These are phyloP conservation scores for Bruguiera hainesii DNA, from an alignment of 441 rosid genomes.

Conservation along the genomic window DNA sequence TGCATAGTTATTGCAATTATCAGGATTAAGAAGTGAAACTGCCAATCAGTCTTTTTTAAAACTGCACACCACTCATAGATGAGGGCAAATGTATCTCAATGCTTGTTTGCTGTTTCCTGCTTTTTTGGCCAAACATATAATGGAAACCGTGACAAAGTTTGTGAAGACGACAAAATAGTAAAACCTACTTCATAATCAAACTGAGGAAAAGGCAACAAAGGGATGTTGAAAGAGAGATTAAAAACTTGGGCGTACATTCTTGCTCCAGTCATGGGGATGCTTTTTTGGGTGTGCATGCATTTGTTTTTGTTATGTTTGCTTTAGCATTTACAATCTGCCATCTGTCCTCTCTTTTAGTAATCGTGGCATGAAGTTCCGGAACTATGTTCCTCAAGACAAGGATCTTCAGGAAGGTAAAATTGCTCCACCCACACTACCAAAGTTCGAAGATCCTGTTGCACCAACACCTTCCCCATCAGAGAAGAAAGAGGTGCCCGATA, in stretches of 20 bases:
- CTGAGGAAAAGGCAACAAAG: no score
- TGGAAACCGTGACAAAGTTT: no score
- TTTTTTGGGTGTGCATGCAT: background rate
- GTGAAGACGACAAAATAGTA: no score
- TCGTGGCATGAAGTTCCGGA: conserved; percentile 73
- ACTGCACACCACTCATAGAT: background rate
- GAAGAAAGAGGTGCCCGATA: conserved; percentile 56
- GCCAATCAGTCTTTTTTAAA: background rate
- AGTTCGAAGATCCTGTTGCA: conserved; percentile 82
- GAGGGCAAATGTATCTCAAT: no score
- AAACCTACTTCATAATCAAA: no score
- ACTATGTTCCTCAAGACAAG: conserved; percentile 89
- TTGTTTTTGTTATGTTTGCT: background rate
- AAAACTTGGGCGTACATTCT: background rate
- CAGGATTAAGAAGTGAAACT: background rate
- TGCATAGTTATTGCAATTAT: no score
- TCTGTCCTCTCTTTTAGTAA: conserved; percentile 1
- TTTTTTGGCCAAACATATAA: no score
- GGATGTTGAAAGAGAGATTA: background rate
- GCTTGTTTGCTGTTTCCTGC: no score
- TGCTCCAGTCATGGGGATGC: background rate
- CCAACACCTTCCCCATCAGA: conserved; percentile 54
- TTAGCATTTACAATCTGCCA: background rate
- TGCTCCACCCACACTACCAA: conserved; percentile 85
- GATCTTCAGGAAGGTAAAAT: conserved; percentile 88